These are phyloP conservation scores for Cotoneaster glaucophyllus DNA, from an alignment of 306 rosid species.

Conservation along the genomic window DNA sequence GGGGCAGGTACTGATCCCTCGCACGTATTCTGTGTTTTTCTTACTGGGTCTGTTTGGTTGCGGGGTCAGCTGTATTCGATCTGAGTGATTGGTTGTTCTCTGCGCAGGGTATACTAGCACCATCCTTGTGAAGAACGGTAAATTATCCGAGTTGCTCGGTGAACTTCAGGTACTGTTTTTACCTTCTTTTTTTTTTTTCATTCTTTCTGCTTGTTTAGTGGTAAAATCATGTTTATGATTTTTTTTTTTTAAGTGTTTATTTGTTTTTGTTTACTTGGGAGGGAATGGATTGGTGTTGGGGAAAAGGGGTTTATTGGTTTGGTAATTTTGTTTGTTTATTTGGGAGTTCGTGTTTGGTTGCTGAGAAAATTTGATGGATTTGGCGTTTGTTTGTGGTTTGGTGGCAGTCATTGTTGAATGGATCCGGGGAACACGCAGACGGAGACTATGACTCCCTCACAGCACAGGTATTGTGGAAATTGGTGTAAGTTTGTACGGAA, in stretches of 20 bases:
- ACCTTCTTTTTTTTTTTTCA: not conserved
- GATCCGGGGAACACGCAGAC: constrained; percentile 51
- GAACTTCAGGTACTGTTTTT: constrained; percentile 60
- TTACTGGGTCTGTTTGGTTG: not conserved
- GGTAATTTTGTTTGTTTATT: not conserved
- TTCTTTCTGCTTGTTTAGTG: not conserved
- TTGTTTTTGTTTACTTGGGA: not conserved
- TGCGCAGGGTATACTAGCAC: constrained; percentile 72
- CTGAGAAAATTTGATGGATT: not conserved
- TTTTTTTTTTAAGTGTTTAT: not conserved
- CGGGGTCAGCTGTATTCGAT: not conserved
- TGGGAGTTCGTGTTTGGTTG: not conserved
- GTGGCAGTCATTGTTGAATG: constrained; percentile 59
- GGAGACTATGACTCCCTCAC: constrained; percentile 69
- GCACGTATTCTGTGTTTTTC: not conserved
- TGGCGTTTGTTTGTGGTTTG: constrained; percentile 1
- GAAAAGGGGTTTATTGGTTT: not conserved
- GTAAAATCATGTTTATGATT: not conserved
- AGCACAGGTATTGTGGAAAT: constrained; percentile 48
- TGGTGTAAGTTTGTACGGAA: not conserved
- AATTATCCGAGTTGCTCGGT: constrained; percentile 63
- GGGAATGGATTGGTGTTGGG: not conserved
- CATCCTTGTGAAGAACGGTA: constrained; percentile 57
- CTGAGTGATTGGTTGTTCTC: constrained; percentile 8
- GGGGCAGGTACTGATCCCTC: constrained; percentile 48